Evolutionary conservation across 192 early-diverging fungal species (phyloP).

Genomic region (Rhizophagus prolifer): DNA sequence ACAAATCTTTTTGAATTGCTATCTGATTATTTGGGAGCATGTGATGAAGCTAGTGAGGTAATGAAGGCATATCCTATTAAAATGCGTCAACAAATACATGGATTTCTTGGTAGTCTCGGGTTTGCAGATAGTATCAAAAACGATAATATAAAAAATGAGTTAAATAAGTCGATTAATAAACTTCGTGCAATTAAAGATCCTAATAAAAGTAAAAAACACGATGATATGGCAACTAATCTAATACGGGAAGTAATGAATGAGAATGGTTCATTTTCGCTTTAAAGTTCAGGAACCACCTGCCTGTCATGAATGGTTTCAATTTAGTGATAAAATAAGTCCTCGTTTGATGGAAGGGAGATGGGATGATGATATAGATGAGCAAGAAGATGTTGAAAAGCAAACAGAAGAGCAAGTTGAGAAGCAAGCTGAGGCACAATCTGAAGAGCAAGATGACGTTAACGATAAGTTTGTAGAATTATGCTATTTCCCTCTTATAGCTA

Average conservation of each 20-base stretch:
- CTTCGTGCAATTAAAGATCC: neutral
- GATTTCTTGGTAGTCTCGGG: neutral
- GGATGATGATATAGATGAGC: too few relatives aligned
- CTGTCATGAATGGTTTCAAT: neutral
- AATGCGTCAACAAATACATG: conserved; percentile 14
- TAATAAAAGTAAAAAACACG: neutral
- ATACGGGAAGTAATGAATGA: neutral
- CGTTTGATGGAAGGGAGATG: neutral
- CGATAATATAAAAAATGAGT: neutral
- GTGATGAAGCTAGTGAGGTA: neutral
- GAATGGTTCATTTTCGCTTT: neutral
- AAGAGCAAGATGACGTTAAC: too few relatives aligned
- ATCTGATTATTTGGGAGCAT: too few relatives aligned
- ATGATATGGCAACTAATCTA: neutral
- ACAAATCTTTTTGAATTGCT: too few relatives aligned
- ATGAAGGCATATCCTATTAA: neutral
- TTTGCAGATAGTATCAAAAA: neutral
- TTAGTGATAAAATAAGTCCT: neutral
- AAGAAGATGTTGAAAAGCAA: neutral
- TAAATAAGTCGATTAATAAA: neutral
- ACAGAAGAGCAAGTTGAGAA: too few relatives aligned
- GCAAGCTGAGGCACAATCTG: too few relatives aligned
- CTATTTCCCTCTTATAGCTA: too few relatives aligned
- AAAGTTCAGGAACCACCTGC: neutral
- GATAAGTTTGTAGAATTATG: too few relatives aligned